Base-by-base conservation (phyloP, 2,329 filamentous ascomycete genomes). In the Cytospora chrysosperma region DNA sequence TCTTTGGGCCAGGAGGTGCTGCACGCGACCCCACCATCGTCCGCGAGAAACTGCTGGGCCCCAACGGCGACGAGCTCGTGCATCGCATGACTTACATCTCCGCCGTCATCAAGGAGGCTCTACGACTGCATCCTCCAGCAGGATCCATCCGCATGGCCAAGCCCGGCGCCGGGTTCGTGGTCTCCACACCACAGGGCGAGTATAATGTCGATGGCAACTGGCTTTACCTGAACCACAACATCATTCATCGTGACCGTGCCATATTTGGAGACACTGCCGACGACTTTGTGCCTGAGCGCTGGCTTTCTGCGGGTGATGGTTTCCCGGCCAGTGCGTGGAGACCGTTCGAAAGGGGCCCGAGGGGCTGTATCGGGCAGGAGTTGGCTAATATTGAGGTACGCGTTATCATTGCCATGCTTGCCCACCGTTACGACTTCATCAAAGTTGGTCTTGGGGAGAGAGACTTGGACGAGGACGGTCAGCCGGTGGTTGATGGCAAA, bases 301-400 rank as follows among this genome's bases (percentile, higher is more conserved):
- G 61, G 61, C 56, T 63, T 27, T 69, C 72, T 32, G 74, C 76
- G 59, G 61, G 61, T 24, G 63, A 19, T 1, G 70, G 73, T 19
- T 77, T 69, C 65, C 70, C 72, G 26, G 64, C 71, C 5, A 75
- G 77, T 53, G 82, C 82, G 1, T 86, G 79, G 78, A 73, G 83
- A 17, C 76, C 81, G 0, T 86, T 85, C 67, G 80, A 82, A 67
- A 76, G 79, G 24, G 83, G 83, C 0, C 78, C 78, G 4, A 69
- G 83, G 13, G 82, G 79, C 58, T 86, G 83, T 67, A 79, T 86
- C 40, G 84, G 83, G 0, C 79, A 83, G 69, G 80, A 83, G 64
- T 72, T 87, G 32, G 84, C 82, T 0, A 81, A 70, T 40, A 69
- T 75, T 43, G 73, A 75, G 63, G 69, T 70, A 6, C 67, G 72